These are phyloP conservation scores for Cryptococcus sp. DNA, from an alignment of 1,284 basidiomycete genomes.

Conservation along the genomic window DNA sequence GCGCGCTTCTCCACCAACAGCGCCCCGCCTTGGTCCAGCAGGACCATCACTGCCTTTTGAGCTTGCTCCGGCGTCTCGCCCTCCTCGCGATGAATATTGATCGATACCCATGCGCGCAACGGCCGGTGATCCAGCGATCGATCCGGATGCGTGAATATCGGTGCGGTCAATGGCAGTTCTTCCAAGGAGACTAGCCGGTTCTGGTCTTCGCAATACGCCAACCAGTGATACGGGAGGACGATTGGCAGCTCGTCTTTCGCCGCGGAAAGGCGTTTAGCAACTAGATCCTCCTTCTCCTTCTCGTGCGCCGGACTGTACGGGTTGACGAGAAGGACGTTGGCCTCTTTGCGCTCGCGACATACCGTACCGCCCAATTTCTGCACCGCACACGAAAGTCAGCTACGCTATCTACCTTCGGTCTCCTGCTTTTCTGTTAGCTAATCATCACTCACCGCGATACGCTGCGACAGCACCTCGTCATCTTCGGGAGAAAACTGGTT, in stretches of 20 bases:
- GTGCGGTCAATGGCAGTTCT: slow-evolving; percentile 15
- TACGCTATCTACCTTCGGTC: not conserved
- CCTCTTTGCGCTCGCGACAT: slow-evolving; percentile 3
- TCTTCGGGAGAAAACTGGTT: slow-evolving; percentile 10
- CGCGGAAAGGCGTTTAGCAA: not conserved
- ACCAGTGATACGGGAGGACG: slow-evolving; percentile 41
- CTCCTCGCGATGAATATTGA: slow-evolving; percentile 30
- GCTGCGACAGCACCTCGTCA: not conserved
- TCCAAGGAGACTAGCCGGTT: slow-evolving; percentile 12
- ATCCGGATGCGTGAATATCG: slow-evolving; percentile 27
- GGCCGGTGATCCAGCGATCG: slow-evolving; percentile 19
- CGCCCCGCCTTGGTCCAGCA: slow-evolving; percentile 29
- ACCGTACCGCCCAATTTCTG: slow-evolving; percentile 19
- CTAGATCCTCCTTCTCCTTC: slow-evolving; percentile 6
- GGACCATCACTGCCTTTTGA: slow-evolving; percentile 7
- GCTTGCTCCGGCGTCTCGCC: slow-evolving; percentile 24
- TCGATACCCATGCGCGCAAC: slow-evolving; percentile 37
- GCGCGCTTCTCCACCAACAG: slow-evolving; percentile 33
- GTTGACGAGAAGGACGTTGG: slow-evolving; percentile 27
- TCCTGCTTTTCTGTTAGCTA: not conserved
- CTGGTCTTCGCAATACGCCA: slow-evolving; percentile 22
- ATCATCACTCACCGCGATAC: slow-evolving; percentile 10
- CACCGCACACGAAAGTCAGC: not conserved
- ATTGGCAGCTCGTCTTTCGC: slow-evolving; percentile 5
- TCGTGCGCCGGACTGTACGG: slow-evolving; percentile 14